Base-by-base conservation (phyloP, 1,284 basidiomycete genomes). In the Ustilago loliicola region DNA sequence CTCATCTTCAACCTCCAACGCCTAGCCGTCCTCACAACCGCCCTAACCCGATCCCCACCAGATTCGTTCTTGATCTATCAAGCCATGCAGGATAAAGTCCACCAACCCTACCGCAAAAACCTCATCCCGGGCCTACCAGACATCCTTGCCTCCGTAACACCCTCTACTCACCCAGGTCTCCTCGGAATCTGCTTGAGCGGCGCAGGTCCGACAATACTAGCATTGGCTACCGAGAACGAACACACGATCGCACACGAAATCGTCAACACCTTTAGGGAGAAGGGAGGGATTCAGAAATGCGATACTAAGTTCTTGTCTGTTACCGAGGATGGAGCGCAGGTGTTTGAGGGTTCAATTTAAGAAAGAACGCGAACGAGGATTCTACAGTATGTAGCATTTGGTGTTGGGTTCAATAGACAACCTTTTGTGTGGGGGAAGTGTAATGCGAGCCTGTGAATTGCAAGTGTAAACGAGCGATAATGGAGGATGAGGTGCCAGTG, bases 51-150 rank as follows among this genome's bases (percentile, higher is more conserved):
- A 84, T 91, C 91, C 15, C 96, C 97, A 1, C 96, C 96, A 0
- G 94, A 99, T 86, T 90, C 95, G 0, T 92, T 92, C 48, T 91
- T 99, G 29, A 98, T 99, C 79, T 99, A 96, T 88, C 96, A 99
- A 87, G 97, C 96, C 0, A 99, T 99, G 97, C 98, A 98, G 87
- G 97, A 99, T 88, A 91, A 93, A 55, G 91, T 99, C 15, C 97
- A 99, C 87, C 97, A 99, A 87, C 97, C 97, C 0, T 99, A 98
- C 87, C 91, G 97, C 38, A 94, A 93, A 87, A 87, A 90, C 47
- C 89, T 99, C 62, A 98, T 99, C 70, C 97, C 97, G 48, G 97
- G 96, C 34, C 90, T 86, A 21, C 77, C 80, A 13, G 67, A 76
- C 10, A 81, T 86, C 25, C 94, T 96, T 15, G 92, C 93, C 30